Conservation (phyloP, 2,329 filamentous ascomycete genomes). For the Sarocladium oryzae region DNA sequence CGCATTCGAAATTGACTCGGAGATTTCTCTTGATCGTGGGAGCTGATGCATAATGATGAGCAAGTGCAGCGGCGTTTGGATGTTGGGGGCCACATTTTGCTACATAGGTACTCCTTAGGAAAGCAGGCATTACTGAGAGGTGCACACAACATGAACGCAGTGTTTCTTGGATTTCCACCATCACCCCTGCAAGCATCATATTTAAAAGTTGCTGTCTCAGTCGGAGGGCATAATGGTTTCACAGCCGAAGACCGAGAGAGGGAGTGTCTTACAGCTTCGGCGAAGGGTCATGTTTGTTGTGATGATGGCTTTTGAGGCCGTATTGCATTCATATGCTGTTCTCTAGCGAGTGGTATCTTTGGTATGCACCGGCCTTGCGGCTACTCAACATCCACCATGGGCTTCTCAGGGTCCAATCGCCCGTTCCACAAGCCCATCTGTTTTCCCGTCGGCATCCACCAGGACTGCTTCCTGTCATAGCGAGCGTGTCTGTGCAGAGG, state of each 20-base stretch:
- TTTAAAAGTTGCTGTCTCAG: too few relatives aligned
- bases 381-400: constrained; percentile 14
- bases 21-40: too few relatives aligned
- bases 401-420: constrained; percentile 15
- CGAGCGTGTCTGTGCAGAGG: constrained; percentile 25
- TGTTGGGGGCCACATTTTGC: not conserved
- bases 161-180: too few relatives aligned
- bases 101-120: too few relatives aligned
- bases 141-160: too few relatives aligned
- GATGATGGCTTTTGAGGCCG: not conserved
- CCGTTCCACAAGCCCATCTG: not conserved
- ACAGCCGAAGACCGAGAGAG: too few relatives aligned
- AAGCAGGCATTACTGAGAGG: constrained; percentile 7
- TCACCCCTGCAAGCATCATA: too few relatives aligned
- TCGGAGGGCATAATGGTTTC: too few relatives aligned
- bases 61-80: not conserved
- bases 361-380: constrained; percentile 20
- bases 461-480: constrained; percentile 21
- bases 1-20: too few relatives aligned
- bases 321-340: constrained; percentile 16
- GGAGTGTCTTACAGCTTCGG: too few relatives aligned
- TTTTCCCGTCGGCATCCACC: constrained; percentile 12
- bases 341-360: constrained; percentile 35
- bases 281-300: not conserved
- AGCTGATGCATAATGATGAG: too few relatives aligned